Base-by-base conservation (phyloP, 345 rosid species). In the Lepidium sativum region DNA sequence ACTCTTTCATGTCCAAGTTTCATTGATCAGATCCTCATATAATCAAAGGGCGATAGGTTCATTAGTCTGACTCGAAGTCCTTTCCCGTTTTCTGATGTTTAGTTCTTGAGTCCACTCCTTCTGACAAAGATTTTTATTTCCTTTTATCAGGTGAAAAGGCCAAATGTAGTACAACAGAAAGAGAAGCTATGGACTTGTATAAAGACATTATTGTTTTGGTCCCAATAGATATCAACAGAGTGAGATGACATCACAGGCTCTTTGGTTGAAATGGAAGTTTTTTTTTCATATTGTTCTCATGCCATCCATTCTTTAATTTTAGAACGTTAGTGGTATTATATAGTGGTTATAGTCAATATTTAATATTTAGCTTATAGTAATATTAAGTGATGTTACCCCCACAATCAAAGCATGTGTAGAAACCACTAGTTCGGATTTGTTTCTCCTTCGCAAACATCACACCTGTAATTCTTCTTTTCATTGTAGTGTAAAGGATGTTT, bases 201-300 rank as follows among this genome's bases (percentile, higher is more conserved):
- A 57, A 65, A 58, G 65, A 65, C 48, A 50, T 54, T 16, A 57
- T 57, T 48, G 60, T 35, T 61, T 57, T 34, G 52, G 59, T 54
- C 68, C 14, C 66, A 59, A 68, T 33, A 60, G 60, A 52, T 68
- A 23, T 61, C 16, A 45, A 44, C 29, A 54, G 41, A 70, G 51
- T 55, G 69, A 55, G 40, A 62, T 70, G 38, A 34, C 38, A 62
- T 69, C 61, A 69, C 53, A 69, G 54, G 58, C 47, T 43, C 74
- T 54, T 34, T 17, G 47, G 49, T 70, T 52, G n/a, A 44, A 63
- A 60, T 47, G n/a, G 20, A 63, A 40, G 70, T 43, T 56, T 54
- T 43, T 56, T 62, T 54, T 78, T 58, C 4, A 11, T 42, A 20
- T 61, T 56, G 32, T 54, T 62, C 50, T 45, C 43, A 29, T 45